A percentile compares a stretch with the other conserved stretches of the same genome.
phyloP scores from a whole-genome alignment of 768 basidiomycete species.

The Boletellus sp. region DNA sequence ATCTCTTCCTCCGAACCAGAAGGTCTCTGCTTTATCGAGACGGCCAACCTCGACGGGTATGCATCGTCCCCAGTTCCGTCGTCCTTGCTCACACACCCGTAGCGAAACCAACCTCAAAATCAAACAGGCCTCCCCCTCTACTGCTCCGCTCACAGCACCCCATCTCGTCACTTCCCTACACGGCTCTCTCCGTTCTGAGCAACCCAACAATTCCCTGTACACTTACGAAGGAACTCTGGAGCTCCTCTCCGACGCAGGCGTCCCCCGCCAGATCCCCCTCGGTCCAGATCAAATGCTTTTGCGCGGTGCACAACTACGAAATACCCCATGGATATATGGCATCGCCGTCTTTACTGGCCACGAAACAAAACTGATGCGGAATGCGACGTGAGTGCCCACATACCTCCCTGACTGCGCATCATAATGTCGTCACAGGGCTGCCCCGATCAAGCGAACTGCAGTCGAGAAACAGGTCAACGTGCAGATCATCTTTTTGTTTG shows the following conservation, averaged over 20 bases:
- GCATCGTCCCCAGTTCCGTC: constrained; percentile 1
- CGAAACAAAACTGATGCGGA: constrained; percentile 97
- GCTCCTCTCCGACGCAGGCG: constrained; percentile 48
- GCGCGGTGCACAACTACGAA: constrained; percentile 91
- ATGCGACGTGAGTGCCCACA: constrained; percentile 78
- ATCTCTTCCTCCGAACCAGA: constrained; percentile 93
- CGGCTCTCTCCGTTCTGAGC: constrained; percentile 88
- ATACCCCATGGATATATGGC: constrained; percentile 96
- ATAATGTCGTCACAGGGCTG: constrained; percentile 51
- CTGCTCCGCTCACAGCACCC: constrained; percentile 74
- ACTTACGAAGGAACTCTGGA: constrained; percentile 88
- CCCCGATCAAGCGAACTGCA: constrained; percentile 94
- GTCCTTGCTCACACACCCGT: not conserved
- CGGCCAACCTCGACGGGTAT: constrained; percentile 95
- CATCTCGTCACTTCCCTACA: constrained; percentile 65
- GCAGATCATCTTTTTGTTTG: constrained; percentile 94
- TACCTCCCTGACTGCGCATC: not conserved
- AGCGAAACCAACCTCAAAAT: constrained; percentile 99
- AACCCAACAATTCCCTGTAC: constrained; percentile 96
- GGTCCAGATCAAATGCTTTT: constrained; percentile 94
- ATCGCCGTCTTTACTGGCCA: constrained; percentile 93
- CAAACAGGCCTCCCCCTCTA: constrained; percentile 89
- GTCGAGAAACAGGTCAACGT: constrained; percentile 95
- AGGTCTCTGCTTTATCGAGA: constrained; percentile 96
- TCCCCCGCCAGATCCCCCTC: constrained; percentile 80